Conservation (phyloP, 441 rosid species). For the Adansonia gregorii region DNA sequence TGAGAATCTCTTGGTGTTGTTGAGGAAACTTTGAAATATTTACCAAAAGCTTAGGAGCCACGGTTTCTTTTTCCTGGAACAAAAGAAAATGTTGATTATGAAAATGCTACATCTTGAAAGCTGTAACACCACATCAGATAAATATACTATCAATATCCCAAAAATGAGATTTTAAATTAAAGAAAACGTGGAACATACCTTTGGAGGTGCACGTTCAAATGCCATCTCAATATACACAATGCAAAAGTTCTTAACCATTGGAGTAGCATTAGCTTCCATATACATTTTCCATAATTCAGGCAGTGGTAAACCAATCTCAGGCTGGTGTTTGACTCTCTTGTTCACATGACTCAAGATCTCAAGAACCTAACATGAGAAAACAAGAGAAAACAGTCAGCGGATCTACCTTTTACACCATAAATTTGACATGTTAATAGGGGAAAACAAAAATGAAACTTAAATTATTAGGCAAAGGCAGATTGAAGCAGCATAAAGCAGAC, state of each 20-base stretch:
- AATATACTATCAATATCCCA: constrained; percentile 14
- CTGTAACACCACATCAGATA: constrained; percentile 12
- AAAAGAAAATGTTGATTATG: constrained; percentile 22
- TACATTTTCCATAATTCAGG: constrained; percentile 70
- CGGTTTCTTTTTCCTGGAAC: constrained; percentile 76
- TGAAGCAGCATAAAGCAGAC: constrained; percentile 11
- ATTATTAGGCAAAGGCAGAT: constrained; percentile 17
- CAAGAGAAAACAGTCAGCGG: neutral
- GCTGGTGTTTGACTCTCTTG: constrained; percentile 91
- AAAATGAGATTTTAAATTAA: constrained; percentile 17
- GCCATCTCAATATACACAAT: constrained; percentile 96
- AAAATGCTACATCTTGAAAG: constrained; percentile 16
- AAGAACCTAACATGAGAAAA: constrained; percentile 62
- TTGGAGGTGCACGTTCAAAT: constrained; percentile 65
- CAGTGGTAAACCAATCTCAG: constrained; percentile 79
- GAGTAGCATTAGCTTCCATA: constrained; percentile 55
- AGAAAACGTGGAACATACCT: constrained; percentile 49
- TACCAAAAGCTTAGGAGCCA: constrained; percentile 66
- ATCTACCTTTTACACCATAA: constrained; percentile 2
- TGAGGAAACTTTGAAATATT: constrained; percentile 72
- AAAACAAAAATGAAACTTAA: neutral
- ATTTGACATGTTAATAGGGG: neutral
- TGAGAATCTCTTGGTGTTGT: constrained; percentile 83
- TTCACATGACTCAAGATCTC: constrained; percentile 95
- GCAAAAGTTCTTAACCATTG: constrained; percentile 87